A percentile compares a stretch with the other conserved stretches of the same genome.
Evolutionary conservation across 2,329 filamentous ascomycete species (phyloP).

Genomic region (Didymellaceae sp.): DNA sequence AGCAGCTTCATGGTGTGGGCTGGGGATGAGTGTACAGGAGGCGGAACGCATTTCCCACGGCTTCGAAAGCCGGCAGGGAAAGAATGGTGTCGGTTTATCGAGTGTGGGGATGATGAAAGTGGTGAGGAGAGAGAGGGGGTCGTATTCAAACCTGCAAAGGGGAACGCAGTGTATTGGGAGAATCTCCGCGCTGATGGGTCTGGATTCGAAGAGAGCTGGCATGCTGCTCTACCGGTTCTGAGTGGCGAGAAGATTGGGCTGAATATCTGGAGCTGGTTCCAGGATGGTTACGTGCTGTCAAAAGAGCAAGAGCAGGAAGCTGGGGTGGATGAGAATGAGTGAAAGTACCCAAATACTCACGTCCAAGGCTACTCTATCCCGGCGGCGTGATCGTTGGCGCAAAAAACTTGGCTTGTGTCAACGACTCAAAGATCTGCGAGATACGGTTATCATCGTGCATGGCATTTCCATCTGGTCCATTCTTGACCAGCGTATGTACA

Average conservation of each 20-base stretch:
- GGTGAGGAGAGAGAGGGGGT: conserved; percentile 52
- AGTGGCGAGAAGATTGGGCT: conserved; percentile 65
- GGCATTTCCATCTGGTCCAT: too few relatives aligned
- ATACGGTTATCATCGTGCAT: too few relatives aligned
- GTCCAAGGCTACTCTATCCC: too few relatives aligned
- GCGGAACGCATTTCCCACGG: conserved; percentile 67
- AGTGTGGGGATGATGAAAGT: conserved; percentile 51
- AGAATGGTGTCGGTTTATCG: conserved; percentile 65
- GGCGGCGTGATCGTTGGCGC: too few relatives aligned
- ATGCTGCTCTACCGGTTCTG: conserved; percentile 65
- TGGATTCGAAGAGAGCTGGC: conserved; percentile 65
- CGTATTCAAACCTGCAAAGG: conserved; percentile 63
- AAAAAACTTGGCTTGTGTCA: too few relatives aligned
- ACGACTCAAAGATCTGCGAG: too few relatives aligned
- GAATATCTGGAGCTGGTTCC: conserved; percentile 71
- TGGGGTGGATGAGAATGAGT: neutral
- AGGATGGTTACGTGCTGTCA: conserved; percentile 43
- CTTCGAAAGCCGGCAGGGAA: conserved; percentile 52
- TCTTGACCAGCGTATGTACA: too few relatives aligned
- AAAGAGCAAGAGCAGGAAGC: conserved; percentile 5
- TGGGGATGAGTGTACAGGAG: conserved; percentile 58
- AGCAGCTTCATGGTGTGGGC: conserved; percentile 70
- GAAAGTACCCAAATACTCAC: too few relatives aligned
- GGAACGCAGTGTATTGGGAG: conserved; percentile 69
- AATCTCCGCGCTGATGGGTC: conserved; percentile 63